These are phyloP conservation scores for Trifolium pratense DNA, from an alignment of 306 rosid species.

Conservation along the genomic window DNA sequence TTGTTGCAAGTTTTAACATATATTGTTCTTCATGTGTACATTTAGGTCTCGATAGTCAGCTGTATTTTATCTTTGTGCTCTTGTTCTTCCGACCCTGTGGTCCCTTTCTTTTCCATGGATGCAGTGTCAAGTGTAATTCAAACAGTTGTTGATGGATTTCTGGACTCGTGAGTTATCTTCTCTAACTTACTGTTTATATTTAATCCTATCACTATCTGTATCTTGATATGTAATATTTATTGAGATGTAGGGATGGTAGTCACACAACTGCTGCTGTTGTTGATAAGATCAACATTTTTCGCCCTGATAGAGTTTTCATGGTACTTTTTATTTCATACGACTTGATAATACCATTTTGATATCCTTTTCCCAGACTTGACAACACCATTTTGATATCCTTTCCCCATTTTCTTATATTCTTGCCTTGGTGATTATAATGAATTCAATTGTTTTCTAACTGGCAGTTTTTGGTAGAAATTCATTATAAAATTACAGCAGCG, in stretches of 20 bases:
- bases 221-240: slow-evolving; percentile 41
- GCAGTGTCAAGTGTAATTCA: slow-evolving; percentile 59
- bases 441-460: slow-evolving; percentile 38
- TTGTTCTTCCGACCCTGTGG: slow-evolving; percentile 63
- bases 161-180: slow-evolving; percentile 65
- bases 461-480: slow-evolving; percentile 90
- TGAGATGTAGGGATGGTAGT: slow-evolving; percentile 62
- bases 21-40: slow-evolving; percentile 36
- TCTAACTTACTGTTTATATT: slow-evolving; percentile 16
- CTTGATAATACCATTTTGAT: no score
- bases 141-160: slow-evolving; percentile 89
- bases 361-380: no score
- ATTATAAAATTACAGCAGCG: slow-evolving; percentile 84
- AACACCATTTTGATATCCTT: slow-evolving; percentile 27
- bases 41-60: slow-evolving; percentile 84
- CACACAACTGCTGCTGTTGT: slow-evolving; percentile 54
- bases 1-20: slow-evolving; percentile 8
- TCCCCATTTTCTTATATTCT: slow-evolving; percentile 34
- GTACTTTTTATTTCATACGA: slow-evolving; percentile 47
- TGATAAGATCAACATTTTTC: slow-evolving; percentile 87
- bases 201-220: slow-evolving; percentile 6
- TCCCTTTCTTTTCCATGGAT: slow-evolving; percentile 76
- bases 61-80: slow-evolving; percentile 77
- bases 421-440: slow-evolving; percentile 37
- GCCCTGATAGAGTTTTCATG: slow-evolving; percentile 91